These are phyloP conservation scores for Pyracantha coccinea DNA, from an alignment of 331 rosid species.

Conservation along the genomic window DNA sequence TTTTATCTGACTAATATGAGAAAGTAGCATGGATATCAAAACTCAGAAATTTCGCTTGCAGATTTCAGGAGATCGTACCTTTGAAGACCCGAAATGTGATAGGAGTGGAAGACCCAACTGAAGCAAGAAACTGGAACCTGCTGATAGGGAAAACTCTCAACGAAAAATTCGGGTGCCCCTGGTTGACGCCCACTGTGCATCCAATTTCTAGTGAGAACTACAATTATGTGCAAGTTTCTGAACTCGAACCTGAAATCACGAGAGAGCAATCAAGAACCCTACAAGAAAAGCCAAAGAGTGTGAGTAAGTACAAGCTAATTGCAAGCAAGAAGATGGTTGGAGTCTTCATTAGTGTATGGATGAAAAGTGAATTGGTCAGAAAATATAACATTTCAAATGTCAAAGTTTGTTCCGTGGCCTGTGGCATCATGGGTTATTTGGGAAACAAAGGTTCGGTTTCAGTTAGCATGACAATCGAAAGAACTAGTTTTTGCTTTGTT, in stretches of 20 bases:
- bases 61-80: slow-evolving; percentile 94
- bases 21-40: not conserved
- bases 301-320: slow-evolving; percentile 41
- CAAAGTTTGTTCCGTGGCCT: slow-evolving; percentile 80
- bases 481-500: slow-evolving; percentile 87
- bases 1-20: no score
- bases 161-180: slow-evolving; percentile 37
- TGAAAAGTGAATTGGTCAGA: slow-evolving; percentile 44
- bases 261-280: slow-evolving; percentile 13
- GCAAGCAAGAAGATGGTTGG: slow-evolving; percentile 98
- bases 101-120: slow-evolving; percentile 74
- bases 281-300: slow-evolving; percentile 8
- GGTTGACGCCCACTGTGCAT: slow-evolving; percentile 43
- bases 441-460: slow-evolving; percentile 94
- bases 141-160: slow-evolving; percentile 70
- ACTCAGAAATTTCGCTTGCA: slow-evolving; percentile 8
- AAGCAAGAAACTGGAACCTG: slow-evolving; percentile 77
- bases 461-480: slow-evolving; percentile 83
- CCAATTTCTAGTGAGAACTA: slow-evolving; percentile 25
- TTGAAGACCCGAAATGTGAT: slow-evolving; percentile 68
- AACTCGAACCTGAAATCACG: slow-evolving; percentile 6
- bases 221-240: slow-evolving; percentile 13
- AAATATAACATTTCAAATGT: slow-evolving; percentile 59
- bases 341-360: slow-evolving; percentile 80
- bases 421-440: slow-evolving; percentile 92